These are phyloP conservation scores for Melastoma malabathricum DNA, from an alignment of 345 rosid genomes.

Conservation along the genomic window DNA sequence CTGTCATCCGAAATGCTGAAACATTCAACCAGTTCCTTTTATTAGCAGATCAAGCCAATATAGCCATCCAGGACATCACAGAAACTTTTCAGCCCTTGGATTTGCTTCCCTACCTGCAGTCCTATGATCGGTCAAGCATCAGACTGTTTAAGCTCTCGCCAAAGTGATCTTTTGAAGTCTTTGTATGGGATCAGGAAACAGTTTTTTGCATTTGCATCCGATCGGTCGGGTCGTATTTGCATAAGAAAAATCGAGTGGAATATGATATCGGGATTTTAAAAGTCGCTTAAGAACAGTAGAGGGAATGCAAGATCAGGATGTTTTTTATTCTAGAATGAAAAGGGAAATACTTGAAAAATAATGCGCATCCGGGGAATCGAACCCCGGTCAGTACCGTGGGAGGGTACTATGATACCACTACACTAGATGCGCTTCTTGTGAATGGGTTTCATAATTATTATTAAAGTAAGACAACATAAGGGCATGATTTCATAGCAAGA, in stretches of 20 bases:
- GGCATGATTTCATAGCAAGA: no score
- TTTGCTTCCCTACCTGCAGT: slow-evolving; percentile 54
- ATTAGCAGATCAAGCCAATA: slow-evolving; percentile 36
- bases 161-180: slow-evolving; percentile 5
- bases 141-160: slow-evolving; percentile 31
- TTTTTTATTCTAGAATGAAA: not conserved
- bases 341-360: no score
- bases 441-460: rapidly evolving
- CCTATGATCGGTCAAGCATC: slow-evolving; percentile 41
- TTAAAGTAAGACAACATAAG: no score
- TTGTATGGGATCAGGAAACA: no score
- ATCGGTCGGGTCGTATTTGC: no score
- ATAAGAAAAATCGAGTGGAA: no score
- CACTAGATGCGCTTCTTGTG: slow-evolving; percentile 10
- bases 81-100: slow-evolving; percentile 24
- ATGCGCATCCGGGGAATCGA: slow-evolving; percentile 15
- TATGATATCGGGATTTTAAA: no score
- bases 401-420: slow-evolving; percentile 20
- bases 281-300: not conserved
- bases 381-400: slow-evolving; percentile 20
- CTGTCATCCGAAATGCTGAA: slow-evolving; percentile 53
- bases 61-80: slow-evolving; percentile 36
- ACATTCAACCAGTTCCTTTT: slow-evolving; percentile 49
- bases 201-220: no score
- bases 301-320: not conserved